These are phyloP conservation scores for Phialophora macrospora DNA, from an alignment of 2,329 filamentous ascomycete species.

Conservation along the genomic window DNA sequence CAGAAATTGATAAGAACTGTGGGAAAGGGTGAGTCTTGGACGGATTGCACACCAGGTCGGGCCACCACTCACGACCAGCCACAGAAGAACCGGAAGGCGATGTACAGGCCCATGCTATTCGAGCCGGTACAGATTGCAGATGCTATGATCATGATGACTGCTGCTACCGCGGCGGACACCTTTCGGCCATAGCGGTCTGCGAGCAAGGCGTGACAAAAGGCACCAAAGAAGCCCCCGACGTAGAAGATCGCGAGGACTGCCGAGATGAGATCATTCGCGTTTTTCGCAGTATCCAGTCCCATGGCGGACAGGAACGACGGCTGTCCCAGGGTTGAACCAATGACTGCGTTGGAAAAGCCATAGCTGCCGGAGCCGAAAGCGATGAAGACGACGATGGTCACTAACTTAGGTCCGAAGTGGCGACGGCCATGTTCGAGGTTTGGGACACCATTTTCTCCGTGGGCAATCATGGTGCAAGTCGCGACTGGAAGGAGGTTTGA, in stretches of 20 bases:
- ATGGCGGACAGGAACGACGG: slow-evolving; percentile 49
- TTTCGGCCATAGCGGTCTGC: slow-evolving; percentile 12
- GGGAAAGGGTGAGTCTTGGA: neutral
- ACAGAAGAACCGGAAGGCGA: slow-evolving; percentile 24
- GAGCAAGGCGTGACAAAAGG: neutral
- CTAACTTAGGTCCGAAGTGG: too few species aligned
- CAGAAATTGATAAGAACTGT: slow-evolving; percentile 10
- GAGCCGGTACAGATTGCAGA: slow-evolving; percentile 13
- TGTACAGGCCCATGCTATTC: slow-evolving; percentile 22
- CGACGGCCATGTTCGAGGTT: too few species aligned
- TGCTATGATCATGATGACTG: neutral
- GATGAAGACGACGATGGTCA: slow-evolving; percentile 12
- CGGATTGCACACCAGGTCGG: neutral
- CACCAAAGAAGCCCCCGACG: slow-evolving; percentile 24
- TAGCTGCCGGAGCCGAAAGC: slow-evolving; percentile 7
- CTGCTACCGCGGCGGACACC: neutral
- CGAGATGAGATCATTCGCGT: neutral
- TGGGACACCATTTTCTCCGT: too few species aligned
- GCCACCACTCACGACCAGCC: slow-evolving; percentile 22
- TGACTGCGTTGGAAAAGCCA: slow-evolving; percentile 23
- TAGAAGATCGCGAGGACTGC: slow-evolving; percentile 3
- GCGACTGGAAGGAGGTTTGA: too few species aligned
- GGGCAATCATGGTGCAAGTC: too few species aligned
- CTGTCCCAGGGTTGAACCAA: slow-evolving; percentile 42
- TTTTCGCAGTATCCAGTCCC: slow-evolving; percentile 3